Evolutionary conservation across 441 rosid species (phyloP), one percentile per base, ranked within the genome.

Genomic region (Arabidopsis hybrid): DNA sequence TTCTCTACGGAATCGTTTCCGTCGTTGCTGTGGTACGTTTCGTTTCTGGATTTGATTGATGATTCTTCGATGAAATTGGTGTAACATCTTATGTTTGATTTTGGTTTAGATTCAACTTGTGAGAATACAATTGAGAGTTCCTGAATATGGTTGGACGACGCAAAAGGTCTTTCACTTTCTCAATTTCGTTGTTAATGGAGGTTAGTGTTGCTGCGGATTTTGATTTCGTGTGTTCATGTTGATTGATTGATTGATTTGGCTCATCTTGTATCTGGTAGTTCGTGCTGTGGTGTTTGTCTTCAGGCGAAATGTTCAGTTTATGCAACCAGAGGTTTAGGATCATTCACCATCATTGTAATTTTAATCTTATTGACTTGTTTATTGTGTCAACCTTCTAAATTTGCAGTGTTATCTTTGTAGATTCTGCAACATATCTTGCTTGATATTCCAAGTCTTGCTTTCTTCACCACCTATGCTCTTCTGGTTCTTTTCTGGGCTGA

Each of bases 401-500:
- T 42, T 43, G 12, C 50, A 67, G 36, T 74, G 13, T 65, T 49
- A 7, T 18, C 49, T 8, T 47, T 72, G 78, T 77, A 92, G 98
- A 87, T 91, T 77, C 34, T 89, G 75, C 93, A 84, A 88, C 95
- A 89, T 75, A 78, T 93, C 49, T 75, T 93, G 70, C 91, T 93
- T 76, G 98, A 91, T 81, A 12, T 91, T 81, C 98, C 98, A 5
- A 91, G 98, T 69, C 92, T 93, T 76, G 92, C 88, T 64, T 93
- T 91, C 88, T 89, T 91, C 91, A 89, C 98, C 1, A 93, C 98
- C 3, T 93, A 88, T 55, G 92, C 91, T 1, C 98, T 93, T 39
- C 52, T 93, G 72, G 96, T 93, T 62, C 89, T 93, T 80, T 93
- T 93, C 78, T 93, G 98, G 98, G 98, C 98, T 1, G 98, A 93